Evolutionary conservation across 352 stramenopile species (phyloP), one percentile per base, ranked within the genome.

Genomic region (Phytophthora lateralis): DNA sequence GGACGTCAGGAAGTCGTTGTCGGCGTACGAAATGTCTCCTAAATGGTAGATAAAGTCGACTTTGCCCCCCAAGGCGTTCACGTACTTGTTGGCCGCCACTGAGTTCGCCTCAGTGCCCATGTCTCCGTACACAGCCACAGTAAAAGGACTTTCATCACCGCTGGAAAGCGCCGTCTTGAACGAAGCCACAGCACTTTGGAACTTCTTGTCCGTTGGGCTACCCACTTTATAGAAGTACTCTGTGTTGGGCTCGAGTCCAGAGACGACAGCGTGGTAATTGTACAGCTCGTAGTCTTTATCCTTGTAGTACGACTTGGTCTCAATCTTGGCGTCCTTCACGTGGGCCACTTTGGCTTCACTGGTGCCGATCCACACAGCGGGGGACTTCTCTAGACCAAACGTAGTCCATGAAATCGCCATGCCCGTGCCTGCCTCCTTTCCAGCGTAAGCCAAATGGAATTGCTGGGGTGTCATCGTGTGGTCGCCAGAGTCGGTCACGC

Each of bases 371-470:
- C 78, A 88, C 41, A 88, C 68, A 15, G 60, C 51, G n/a, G 71
- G 70, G n/a, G 68, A 38, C 27, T 56, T 46, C 3, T 81, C 60
- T 11, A 60, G 9, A 3, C 17, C 46, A 52, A 71, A 76, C 6
- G 78, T 81, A 0, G 74, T 55, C 78, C 78, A 88, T 10, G 75
- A 73, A 37, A 73, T 69, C 1, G 65, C 45, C 65, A 73, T 73
- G 6, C 65, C 65, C 5, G 60, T 73, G 4, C 65, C 65, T 15
- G 65, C 48, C 35, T 69, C 48, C 34, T 73, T 18, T 2, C 65
- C 65, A 42, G 78, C 78, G 38, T 69, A 88, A 1, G 78, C 75
- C 29, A 80, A 57, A 56, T 88, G 78, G 34, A 85, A 58, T 27
- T 88, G 78, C 59, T 83, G 77, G 6, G 77, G 77, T 4, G 62